Evolutionary conservation across 441 rosid species (phyloP).

Genomic region (Croton setiger): DNA sequence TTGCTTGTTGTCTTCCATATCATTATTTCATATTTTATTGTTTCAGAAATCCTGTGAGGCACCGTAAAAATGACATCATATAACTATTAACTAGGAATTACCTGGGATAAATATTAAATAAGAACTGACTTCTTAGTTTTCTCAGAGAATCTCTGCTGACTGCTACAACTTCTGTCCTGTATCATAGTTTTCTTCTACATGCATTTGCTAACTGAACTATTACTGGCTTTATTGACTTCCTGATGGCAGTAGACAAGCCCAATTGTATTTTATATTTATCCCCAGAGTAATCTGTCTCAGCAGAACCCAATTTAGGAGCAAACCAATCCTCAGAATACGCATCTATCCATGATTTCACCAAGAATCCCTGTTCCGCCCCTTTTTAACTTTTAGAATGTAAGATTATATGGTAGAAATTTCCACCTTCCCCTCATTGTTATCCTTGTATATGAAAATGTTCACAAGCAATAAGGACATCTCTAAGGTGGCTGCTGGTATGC

Average conservation of each 20-base stretch:
- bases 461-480: not conserved
- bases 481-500: not conserved
- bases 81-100: not conserved
- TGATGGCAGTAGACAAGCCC: not conserved
- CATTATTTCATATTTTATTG: not conserved
- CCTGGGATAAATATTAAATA: not conserved
- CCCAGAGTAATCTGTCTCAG: not conserved
- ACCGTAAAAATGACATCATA: not conserved
- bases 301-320: not conserved
- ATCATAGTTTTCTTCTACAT: not conserved
- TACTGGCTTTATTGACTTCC: not conserved
- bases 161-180: not conserved
- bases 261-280: not conserved
- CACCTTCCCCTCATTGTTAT: not conserved
- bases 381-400: not conserved
- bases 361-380: not conserved
- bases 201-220: not conserved
- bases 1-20: not conserved
- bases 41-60: not conserved
- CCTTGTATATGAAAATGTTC: not conserved
- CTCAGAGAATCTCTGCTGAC: not conserved
- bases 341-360: not conserved
- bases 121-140: not conserved
- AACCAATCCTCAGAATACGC: not conserved
- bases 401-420: too few species aligned